Conservation (phyloP, 768 basidiomycete species). For the Rhizopogon vulgaris region DNA sequence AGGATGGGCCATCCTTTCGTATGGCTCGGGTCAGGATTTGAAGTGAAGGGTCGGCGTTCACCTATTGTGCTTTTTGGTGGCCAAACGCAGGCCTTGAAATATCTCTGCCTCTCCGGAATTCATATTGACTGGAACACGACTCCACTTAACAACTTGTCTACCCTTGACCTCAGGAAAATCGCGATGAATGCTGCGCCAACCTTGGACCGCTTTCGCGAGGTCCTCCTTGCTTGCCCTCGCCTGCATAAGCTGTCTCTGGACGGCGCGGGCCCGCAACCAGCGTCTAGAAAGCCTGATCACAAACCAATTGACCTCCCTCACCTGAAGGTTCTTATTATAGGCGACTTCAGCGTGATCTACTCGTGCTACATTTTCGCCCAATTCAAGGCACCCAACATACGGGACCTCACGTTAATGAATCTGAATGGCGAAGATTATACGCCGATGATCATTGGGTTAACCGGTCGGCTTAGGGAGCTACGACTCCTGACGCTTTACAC, state of each 20-base stretch:
- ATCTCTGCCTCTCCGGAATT: conserved; percentile 53
- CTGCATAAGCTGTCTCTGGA: conserved; percentile 54
- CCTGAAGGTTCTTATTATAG: conserved; percentile 50
- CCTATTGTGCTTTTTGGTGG: conserved; percentile 47
- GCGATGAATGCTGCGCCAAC: conserved; percentile 46
- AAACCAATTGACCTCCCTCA: conserved; percentile 41
- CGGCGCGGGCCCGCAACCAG: conserved; percentile 48
- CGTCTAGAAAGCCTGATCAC: conserved; percentile 21
- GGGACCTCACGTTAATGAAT: conserved; percentile 53
- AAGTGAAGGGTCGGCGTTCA: conserved; percentile 25
- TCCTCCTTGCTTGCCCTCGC: conserved; percentile 43
- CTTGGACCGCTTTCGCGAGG: conserved; percentile 43
- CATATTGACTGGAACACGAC: conserved; percentile 54
- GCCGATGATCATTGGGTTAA: conserved; percentile 40
- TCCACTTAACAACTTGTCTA: conserved; percentile 45
- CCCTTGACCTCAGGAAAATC: conserved; percentile 60
- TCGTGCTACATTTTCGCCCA: conserved; percentile 41
- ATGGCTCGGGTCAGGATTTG: conserved; percentile 38
- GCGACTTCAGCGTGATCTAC: conserved; percentile 46
- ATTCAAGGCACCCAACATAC: conserved; percentile 51
- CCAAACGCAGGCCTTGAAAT: conserved; percentile 36
- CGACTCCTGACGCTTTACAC: conserved; percentile 48
- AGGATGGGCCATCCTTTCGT: conserved; percentile 43
- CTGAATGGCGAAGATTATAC: conserved; percentile 46
- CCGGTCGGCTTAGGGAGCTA: conserved; percentile 44